Percentiles rank a stretch among this genome's conserved stretches.
These are phyloP conservation scores for Setaria italica DNA, from an alignment of 202 grass and related monocot genomes.

Conservation along the genomic window DNA sequence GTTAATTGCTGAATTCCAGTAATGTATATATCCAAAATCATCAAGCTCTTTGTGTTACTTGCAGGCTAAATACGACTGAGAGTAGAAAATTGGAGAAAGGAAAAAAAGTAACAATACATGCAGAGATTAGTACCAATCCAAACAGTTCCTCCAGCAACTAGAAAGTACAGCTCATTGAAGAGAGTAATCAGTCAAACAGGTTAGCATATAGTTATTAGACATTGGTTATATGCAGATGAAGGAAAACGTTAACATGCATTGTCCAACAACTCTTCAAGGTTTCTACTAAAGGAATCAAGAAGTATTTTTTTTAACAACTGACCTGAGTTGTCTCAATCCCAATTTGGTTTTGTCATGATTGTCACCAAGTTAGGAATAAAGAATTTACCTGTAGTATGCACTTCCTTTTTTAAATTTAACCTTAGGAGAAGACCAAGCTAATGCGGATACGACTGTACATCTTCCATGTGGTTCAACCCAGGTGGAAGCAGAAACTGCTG, in stretches of 20 bases:
- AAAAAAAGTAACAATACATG: constrained; percentile 22
- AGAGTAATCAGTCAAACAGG: constrained; percentile 65
- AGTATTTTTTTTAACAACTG: not conserved
- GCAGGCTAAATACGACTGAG: not conserved
- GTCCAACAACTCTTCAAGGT: not conserved
- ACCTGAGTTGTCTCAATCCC: constrained; percentile 10
- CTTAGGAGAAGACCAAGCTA: constrained; percentile 87
- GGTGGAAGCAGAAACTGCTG: constrained; percentile 89
- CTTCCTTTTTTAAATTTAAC: constrained; percentile 95
- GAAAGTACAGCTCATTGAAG: constrained; percentile 96
- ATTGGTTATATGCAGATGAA: not conserved
- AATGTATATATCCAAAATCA: not conserved
- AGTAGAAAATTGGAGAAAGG: constrained; percentile 6
- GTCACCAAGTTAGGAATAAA: constrained; percentile 31
- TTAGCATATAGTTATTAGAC: constrained; percentile 21
- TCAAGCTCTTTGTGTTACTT: constrained; percentile 1
- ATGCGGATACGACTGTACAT: constrained; percentile 78
- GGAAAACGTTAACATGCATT: not conserved
- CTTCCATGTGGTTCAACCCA: constrained; percentile 94
- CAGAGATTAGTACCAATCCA: constrained; percentile 83
- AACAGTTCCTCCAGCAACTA: constrained; percentile 93
- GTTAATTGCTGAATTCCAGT: not conserved
- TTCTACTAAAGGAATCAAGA: constrained; percentile 17
- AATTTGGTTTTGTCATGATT: constrained; percentile 26
- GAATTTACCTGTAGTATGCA: constrained; percentile 75